Percentiles rank a stretch among this genome's conserved stretches.
Conservation (phyloP, 2,329 filamentous ascomycete species). For the Mycocentrospora acerina region DNA sequence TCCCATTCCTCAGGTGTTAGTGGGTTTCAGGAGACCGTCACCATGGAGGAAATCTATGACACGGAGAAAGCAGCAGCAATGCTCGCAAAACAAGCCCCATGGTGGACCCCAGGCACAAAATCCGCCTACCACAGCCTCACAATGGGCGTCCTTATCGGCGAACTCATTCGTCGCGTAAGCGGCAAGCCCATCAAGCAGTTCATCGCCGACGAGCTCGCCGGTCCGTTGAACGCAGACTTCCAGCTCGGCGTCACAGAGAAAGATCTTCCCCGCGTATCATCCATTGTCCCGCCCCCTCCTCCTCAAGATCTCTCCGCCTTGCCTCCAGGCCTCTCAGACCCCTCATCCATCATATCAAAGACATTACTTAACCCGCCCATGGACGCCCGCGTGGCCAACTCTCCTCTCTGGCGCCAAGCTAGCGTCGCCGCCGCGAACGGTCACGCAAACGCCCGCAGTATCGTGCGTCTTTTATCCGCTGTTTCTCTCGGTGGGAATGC, state of each 20-base stretch:
- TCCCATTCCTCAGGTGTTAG: slow-evolving; percentile 16
- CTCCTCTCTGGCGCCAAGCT: slow-evolving; percentile 2
- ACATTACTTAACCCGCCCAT: slow-evolving; percentile 11
- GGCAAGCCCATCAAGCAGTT: slow-evolving; percentile 8
- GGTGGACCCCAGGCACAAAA: slow-evolving; percentile 18
- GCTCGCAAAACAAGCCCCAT: slow-evolving; percentile 13
- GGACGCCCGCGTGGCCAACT: slow-evolving; percentile 7
- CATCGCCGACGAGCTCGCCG: slow-evolving; percentile 64
- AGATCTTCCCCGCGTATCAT: slow-evolving; percentile 10
- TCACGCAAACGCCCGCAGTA: slow-evolving; percentile 12
- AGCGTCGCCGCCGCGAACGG: slow-evolving; percentile 11
- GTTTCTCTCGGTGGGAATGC: slow-evolving; percentile 10
- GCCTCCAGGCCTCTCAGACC: neutral
- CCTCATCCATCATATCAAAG: slow-evolving; percentile 1
- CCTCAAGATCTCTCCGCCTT: neutral
- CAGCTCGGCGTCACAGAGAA: slow-evolving; percentile 10
- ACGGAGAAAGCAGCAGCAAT: slow-evolving; percentile 8
- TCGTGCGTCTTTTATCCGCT: slow-evolving; percentile 10
- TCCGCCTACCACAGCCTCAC: slow-evolving; percentile 17
- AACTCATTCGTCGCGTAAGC: slow-evolving; percentile 9
- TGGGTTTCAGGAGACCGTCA: slow-evolving; percentile 11
- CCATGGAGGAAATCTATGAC: slow-evolving; percentile 8
- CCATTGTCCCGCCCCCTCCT: slow-evolving; percentile 13
- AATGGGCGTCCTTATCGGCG: slow-evolving; percentile 17
- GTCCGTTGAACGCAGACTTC: slow-evolving; percentile 50